Evolutionary conservation across 345 rosid genomes (phyloP), one percentile per base, ranked within the genome.

Genomic region (Salix arbutifolia): DNA sequence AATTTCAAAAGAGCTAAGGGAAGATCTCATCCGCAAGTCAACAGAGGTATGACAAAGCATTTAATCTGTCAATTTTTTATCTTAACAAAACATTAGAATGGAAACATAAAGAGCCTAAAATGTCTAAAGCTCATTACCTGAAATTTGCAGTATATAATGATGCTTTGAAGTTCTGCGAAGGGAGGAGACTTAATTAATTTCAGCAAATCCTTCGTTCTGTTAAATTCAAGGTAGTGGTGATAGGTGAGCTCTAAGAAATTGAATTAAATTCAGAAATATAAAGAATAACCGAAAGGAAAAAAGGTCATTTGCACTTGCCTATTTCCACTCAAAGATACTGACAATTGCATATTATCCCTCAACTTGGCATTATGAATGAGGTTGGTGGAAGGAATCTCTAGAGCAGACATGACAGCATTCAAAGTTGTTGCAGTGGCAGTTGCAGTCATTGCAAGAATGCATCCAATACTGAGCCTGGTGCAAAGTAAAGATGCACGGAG

Each of bases 401-500:
- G 77, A 62, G 92, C 91, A 80, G 97, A 88, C 99, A 96, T 91
- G 73, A 93, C 88, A 84, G 90, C 87, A 38, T 84, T 78, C 84
- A 96, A 86, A 74, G 97, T 87, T 71, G 87, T 86, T 70, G 84
- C 65, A 33, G 97, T 96, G 74, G 91, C 98, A 19, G 99, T 93
- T 76, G 99, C 99, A 77, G 98, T 96, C 99, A 93, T 96, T 71
- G 97, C 98, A 67, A 96, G 94, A 87, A 93, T 84, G 84, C 96
- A 90, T 75, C 88, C 80, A 76, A 87, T 86, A 61, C 80, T 87
- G 82, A 93, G 88, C 81, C 77, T 87, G 76, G 88, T 78, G 76
- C 78, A 83, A 74, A 96, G 87, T 75, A 96, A 82, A 61, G 98
- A 90, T 71, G 99, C 99, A 82, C 92, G 89, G 52, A 96, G 96